Evolutionary conservation across 768 basidiomycete genomes (phyloP).

Genomic region (Pleurotus tuber-regium): DNA sequence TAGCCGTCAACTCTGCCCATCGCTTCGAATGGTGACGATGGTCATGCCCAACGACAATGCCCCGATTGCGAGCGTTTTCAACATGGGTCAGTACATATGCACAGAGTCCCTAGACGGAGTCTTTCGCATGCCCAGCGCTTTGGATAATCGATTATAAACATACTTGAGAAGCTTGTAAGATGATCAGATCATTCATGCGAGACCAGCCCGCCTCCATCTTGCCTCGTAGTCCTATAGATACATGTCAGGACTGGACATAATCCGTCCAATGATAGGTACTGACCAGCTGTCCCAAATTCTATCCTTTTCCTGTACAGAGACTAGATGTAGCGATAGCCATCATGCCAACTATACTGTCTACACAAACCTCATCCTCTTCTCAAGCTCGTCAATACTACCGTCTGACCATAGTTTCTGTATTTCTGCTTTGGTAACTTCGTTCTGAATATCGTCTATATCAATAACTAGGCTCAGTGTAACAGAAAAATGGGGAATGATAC

Average conservation of each 20-base stretch:
- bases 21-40: constrained; percentile 77
- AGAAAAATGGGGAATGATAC: too few species aligned
- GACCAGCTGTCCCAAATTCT: constrained; percentile 87
- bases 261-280: too few species aligned
- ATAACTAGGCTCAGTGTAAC: too few species aligned
- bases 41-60: constrained; percentile 84
- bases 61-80: constrained; percentile 49
- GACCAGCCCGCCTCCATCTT: constrained; percentile 88
- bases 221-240: constrained; percentile 70
- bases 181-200: constrained; percentile 87
- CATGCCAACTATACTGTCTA: not conserved
- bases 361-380: constrained; percentile 52
- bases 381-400: constrained; percentile 44
- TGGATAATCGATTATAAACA: too few species aligned
- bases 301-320: constrained; percentile 65
- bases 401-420: constrained; percentile 44
- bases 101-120: constrained; percentile 59
- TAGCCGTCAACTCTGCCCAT: constrained; percentile 77
- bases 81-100: constrained; percentile 63
- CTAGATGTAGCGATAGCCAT: not conserved
- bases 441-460: too few species aligned
- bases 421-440: constrained; percentile 45
- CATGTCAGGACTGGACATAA: too few species aligned
- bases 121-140: too few species aligned
- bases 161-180: constrained; percentile 82